Evolutionary conservation across 2,329 filamentous ascomycete genomes (phyloP), one percentile per base, ranked within the genome.

Genomic region (Diaporthe humulicola): DNA sequence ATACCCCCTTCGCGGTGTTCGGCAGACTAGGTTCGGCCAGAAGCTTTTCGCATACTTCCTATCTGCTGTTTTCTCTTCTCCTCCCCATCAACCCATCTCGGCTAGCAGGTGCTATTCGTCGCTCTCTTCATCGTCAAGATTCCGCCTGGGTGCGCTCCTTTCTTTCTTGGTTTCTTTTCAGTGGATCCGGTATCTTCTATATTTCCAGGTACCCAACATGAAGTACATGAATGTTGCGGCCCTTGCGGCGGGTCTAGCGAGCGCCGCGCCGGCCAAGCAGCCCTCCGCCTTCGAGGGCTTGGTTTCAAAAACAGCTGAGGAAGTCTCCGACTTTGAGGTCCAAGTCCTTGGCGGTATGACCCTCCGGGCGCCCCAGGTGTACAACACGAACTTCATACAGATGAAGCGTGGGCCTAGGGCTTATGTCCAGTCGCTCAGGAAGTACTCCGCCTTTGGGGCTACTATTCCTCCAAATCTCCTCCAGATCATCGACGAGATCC

Each of bases 361-460:
- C n/a, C 84, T 86, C 75, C 82, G 81, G 73, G 78, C 87, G 61
- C 75, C 79, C 2, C 85, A 86, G 78, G 80, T 86, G 4, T 80
- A 81, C 40, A 86, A 87, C 73, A 78, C 80, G 71, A 79, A 80
- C 48, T 86, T 82, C 77, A 79, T 80, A 77, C 78, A 81, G 78
- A 54, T 78, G 30, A 79, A 80, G 33, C 79, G 83, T 52, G 83
- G 85, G n/a, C 81, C 83, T 4, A 81, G 85, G 76, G 83, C 83
- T 9, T 74, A 74, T 40, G 58, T 74, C 19, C 60, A 73, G 30
- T 72, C 73, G 15, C 78, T 85, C 22, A 83, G 82, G 58, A 83
- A 82, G 75, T 86, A 85, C 78, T 80, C 81, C 64, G 86, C 86
- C 75, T 86, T 80, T 72, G 82, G 84, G 38, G 77, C 80, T 0